Percentiles rank a stretch among this genome's conserved stretches.
These are phyloP conservation scores for Phytopythium kandeliae DNA, from an alignment of 352 stramenopile genomes.

Conservation along the genomic window DNA sequence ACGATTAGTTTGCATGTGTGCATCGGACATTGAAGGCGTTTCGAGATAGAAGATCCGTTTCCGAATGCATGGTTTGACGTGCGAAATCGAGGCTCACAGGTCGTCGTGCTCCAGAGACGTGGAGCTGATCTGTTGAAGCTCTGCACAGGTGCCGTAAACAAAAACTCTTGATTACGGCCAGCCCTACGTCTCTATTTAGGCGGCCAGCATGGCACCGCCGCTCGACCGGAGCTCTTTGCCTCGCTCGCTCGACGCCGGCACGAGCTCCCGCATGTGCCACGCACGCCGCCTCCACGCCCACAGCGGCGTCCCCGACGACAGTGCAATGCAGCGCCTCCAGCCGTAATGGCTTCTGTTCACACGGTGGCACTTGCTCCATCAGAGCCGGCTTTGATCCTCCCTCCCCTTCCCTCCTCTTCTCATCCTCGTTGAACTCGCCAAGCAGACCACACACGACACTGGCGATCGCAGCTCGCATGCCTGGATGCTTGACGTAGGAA, in stretches of 20 bases:
- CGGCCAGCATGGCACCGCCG: too few relatives aligned
- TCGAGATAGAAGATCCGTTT: background rate
- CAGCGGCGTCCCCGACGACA: too few relatives aligned
- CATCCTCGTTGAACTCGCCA: slow-evolving; percentile 4
- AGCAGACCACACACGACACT: background rate
- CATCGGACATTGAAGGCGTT: too few relatives aligned
- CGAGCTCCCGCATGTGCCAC: too few relatives aligned
- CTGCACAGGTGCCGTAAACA: background rate
- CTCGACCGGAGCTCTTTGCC: background rate
- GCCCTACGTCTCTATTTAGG: background rate
- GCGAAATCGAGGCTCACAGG: background rate
- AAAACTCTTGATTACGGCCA: background rate
- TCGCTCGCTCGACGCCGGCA: too few relatives aligned
- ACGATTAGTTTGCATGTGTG: too few relatives aligned
- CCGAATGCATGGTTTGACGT: background rate
- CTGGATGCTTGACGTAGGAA: too few relatives aligned
- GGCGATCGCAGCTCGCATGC: too few relatives aligned
- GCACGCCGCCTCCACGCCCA: too few relatives aligned
- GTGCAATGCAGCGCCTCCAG: too few relatives aligned
- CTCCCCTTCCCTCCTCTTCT: background rate
- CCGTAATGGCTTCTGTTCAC: background rate
- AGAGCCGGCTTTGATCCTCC: too few relatives aligned
- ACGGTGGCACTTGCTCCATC: background rate
- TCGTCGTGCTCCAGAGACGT: background rate
- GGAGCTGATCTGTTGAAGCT: background rate